These are phyloP conservation scores for Lenzites betulinus DNA, from an alignment of 768 basidiomycete genomes.

Conservation along the genomic window DNA sequence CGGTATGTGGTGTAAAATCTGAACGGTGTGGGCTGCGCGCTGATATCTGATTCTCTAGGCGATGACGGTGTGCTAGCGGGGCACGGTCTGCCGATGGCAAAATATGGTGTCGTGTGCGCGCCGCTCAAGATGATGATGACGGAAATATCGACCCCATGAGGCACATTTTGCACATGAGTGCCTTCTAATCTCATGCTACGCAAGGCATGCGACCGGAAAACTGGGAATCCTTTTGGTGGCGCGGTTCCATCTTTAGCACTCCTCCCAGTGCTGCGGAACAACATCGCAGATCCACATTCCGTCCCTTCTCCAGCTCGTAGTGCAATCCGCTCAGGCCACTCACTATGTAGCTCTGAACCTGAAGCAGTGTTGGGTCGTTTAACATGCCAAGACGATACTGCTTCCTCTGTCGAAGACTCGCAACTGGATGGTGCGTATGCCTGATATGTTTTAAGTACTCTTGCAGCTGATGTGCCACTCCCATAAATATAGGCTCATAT, in stretches of 20 bases:
- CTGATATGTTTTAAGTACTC: too few species aligned
- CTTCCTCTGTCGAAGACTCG: not conserved
- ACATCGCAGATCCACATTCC: not conserved
- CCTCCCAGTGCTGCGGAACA: constrained; percentile 6
- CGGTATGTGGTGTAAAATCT: too few species aligned
- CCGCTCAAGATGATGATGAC: not conserved
- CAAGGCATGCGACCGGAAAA: not conserved
- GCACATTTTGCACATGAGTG: not conserved
- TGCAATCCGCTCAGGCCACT: not conserved
- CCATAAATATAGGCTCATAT: not conserved
- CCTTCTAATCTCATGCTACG: not conserved
- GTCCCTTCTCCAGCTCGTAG: not conserved
- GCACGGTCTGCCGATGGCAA: not conserved
- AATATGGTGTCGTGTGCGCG: not conserved
- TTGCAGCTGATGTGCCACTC: not conserved
- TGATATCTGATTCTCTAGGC: too few species aligned
- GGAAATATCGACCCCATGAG: not conserved
- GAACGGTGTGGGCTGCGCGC: too few species aligned
- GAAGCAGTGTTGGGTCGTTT: too few species aligned
- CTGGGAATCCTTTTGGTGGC: not conserved
- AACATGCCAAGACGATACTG: too few species aligned
- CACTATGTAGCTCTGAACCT: too few species aligned
- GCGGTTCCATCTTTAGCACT: not conserved
- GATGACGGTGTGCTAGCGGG: too few species aligned
- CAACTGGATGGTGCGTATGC: too few species aligned